These are phyloP conservation scores for Amylocystis lapponica DNA, from an alignment of 768 basidiomycete genomes.

Conservation along the genomic window DNA sequence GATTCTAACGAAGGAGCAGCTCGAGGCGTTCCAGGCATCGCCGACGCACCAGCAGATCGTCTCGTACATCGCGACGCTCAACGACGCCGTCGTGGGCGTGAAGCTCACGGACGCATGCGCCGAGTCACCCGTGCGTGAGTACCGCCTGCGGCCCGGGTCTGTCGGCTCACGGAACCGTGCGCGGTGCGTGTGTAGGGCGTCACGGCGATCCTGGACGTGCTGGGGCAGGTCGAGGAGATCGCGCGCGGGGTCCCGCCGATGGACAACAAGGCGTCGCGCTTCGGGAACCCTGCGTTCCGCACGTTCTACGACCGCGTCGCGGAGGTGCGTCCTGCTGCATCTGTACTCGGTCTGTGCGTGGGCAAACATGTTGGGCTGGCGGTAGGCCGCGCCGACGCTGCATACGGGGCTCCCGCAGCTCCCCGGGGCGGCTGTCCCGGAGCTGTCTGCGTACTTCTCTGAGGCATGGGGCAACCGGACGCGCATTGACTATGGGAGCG, in stretches of 20 bases:
- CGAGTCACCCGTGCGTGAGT: constrained; percentile 51
- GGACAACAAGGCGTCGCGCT: constrained; percentile 85
- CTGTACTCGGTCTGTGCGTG: background rate
- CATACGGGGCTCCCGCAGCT: constrained; percentile 57
- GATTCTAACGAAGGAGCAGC: constrained; percentile 72
- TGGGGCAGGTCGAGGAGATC: constrained; percentile 61
- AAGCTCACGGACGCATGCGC: constrained; percentile 65
- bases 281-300: constrained; percentile 96
- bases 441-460: constrained; percentile 75
- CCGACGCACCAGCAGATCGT: constrained; percentile 63
- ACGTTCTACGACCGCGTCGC: constrained; percentile 81
- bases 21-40: constrained; percentile 77
- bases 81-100: constrained; percentile 65
- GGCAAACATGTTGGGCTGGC: background rate
- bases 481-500: constrained; percentile 98
- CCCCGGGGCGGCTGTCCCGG: constrained; percentile 51
- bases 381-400: constrained; percentile 34
- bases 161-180: constrained; percentile 1
- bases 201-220: constrained; percentile 50
- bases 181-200: constrained; percentile 46
- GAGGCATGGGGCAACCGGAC: constrained; percentile 90
- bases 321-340: constrained; percentile 40
- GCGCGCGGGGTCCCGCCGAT: constrained; percentile 76
- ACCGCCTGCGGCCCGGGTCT: background rate
- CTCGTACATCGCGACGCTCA: constrained; percentile 67